These are phyloP conservation scores for Santalum album DNA, from an alignment of 164 flowering plant genomes.

Conservation along the genomic window DNA sequence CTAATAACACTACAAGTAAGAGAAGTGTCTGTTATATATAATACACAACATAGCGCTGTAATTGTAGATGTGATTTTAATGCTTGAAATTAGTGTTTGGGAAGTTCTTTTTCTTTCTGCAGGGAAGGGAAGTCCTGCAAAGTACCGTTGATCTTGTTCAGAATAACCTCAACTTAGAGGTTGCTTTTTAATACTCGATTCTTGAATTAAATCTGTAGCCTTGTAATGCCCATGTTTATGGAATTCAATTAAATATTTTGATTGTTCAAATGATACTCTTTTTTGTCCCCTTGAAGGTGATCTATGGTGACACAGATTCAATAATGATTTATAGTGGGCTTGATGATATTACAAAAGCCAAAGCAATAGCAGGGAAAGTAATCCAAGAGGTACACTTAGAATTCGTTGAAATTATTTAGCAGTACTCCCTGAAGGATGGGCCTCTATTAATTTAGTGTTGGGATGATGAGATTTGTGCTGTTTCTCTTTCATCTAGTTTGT, in stretches of 20 bases:
- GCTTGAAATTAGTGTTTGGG: background rate
- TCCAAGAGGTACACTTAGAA: constrained; percentile 54
- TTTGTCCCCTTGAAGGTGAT: constrained; percentile 63
- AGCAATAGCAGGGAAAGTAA: constrained; percentile 74
- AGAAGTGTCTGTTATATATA: background rate
- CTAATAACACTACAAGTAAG: constrained; percentile 85
- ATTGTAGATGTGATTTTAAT: background rate
- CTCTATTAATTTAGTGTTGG: no score
- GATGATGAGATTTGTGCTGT: no score
- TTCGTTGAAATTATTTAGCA: background rate
- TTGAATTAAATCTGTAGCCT: background rate
- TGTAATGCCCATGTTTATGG: constrained; percentile 2
- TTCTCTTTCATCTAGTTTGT: no score
- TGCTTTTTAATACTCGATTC: background rate
- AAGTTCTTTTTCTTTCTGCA: constrained; percentile 18
- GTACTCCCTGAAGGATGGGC: no score
- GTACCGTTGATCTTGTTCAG: constrained; percentile 94
- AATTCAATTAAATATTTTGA: no score
- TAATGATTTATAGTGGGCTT: constrained; percentile 86
- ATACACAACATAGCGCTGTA: background rate
- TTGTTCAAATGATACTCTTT: no score
- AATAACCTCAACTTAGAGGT: constrained; percentile 87
- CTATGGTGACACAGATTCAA: constrained; percentile 98
- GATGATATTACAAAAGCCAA: constrained; percentile 82
- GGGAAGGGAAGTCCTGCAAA: constrained; percentile 98